Evolutionary conservation across 345 rosid species (phyloP), one percentile per base, ranked within the genome.

Genomic region (Rhodomyrtus tomentosa): DNA sequence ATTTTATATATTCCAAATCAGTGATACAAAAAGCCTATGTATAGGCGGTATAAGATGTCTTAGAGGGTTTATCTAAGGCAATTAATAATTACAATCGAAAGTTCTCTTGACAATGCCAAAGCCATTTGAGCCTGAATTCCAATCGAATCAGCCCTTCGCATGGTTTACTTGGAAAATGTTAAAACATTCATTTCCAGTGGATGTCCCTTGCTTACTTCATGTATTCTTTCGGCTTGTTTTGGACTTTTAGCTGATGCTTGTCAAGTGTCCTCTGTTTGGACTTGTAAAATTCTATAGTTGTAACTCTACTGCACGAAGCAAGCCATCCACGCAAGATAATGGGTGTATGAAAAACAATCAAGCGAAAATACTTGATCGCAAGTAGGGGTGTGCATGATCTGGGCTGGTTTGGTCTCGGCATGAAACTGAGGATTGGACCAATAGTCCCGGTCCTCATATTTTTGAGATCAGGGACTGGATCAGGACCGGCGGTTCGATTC

Each of bases 21-120:
- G 5, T 40, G 42, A 40, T 40, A 40, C 42, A 40, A 40, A 40
- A 6, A 6, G 42, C 42, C 42, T 40, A 40, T 40, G 42, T 40
- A 40, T 40, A 40, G 42, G 42, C 42, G n/a, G n/a, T n/a, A n/a
- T n/a, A n/a, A n/a, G n/a, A n/a, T 40, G 5, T 40, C 42, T 6
- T 40, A 40, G 42, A 40, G 42, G 4, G 42, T 40, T 40, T 40
- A 40, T 40, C 42, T 40, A 4, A 40, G 42, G 42, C 5, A 40
- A 40, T 6, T 40, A 40, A 40, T 40, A 40, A 40, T 40, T 40
- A 40, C 42, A 40, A n/a, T 86, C 40, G 93, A 93, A 84, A 91
- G 90, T 85, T 88, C 93, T 85, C 92, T 93, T 82, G 82, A 88
- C 88, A 90, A 92, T 90, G 55, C 82, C 49, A 59, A 25, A 13